Percentiles rank a stretch among this genome's conserved stretches.
Evolutionary conservation across 2,329 filamentous ascomycete genomes (phyloP).

Genomic region (Phyllachora maydis): DNA sequence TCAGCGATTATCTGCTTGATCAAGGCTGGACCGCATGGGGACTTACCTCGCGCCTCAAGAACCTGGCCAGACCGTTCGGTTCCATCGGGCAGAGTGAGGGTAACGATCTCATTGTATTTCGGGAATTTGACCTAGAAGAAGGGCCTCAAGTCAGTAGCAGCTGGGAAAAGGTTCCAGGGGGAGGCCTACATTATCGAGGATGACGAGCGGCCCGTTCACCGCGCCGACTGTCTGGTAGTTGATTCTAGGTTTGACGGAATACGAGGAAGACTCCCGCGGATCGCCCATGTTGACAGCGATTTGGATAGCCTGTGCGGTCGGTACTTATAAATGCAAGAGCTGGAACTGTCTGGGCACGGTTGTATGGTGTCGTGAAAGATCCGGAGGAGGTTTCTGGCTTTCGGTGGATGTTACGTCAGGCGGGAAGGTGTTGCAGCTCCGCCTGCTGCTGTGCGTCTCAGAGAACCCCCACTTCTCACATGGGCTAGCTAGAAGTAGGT

Average conservation of each 20-base stretch:
- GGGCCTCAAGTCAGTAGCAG: too few relatives aligned
- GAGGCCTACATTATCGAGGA: slow-evolving; percentile 75
- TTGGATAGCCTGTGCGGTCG: too few relatives aligned
- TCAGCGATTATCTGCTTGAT: slow-evolving; percentile 1
- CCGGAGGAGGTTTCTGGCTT: too few relatives aligned
- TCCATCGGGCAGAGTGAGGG: slow-evolving; percentile 86
- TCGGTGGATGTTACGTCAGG: too few relatives aligned
- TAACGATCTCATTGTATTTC: slow-evolving; percentile 94
- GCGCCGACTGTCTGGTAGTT: slow-evolving; percentile 97
- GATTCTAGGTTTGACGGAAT: slow-evolving; percentile 40
- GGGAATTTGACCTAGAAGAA: slow-evolving; percentile 75
- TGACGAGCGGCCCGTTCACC: slow-evolving; percentile 93
- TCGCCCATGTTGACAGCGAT: slow-evolving; percentile 27
- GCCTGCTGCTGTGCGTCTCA: too few relatives aligned
- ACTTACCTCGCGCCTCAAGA: slow-evolving; percentile 79
- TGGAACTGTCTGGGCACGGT: slow-evolving; percentile 2
- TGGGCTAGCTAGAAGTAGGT: too few relatives aligned
- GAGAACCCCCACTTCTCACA: too few relatives aligned
- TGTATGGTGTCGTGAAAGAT: slow-evolving; percentile 1
- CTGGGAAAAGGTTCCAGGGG: too few relatives aligned
- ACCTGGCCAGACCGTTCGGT: slow-evolving; percentile 87
- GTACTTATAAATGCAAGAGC: slow-evolving; percentile 3
- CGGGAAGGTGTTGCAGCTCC: too few relatives aligned
- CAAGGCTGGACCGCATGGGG: slow-evolving; percentile 1
- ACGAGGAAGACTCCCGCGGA: slow-evolving; percentile 36